A percentile compares a stretch with the other conserved stretches of the same genome.
phyloP scores from a whole-genome alignment of 75 land plant species.

The Gnetum montanum region DNA sequence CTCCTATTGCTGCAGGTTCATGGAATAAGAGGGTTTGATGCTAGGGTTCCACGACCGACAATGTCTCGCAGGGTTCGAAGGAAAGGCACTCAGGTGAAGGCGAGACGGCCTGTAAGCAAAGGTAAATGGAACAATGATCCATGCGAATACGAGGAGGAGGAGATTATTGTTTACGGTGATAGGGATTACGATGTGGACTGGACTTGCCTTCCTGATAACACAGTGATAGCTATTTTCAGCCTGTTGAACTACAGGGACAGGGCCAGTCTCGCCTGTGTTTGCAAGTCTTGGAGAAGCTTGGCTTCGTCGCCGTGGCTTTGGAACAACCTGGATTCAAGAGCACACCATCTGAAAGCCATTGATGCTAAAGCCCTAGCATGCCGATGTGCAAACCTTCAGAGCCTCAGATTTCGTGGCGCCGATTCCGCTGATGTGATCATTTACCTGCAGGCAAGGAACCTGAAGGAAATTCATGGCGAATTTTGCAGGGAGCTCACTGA shows the following conservation, averaged over 20 bases:
- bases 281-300: constrained; percentile 62
- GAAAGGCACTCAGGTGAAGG: too few species aligned
- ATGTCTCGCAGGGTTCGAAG: too few species aligned
- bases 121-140: too few species aligned
- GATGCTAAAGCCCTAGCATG: constrained; percentile 48
- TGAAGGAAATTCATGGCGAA: constrained; percentile 71
- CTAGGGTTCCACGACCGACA: too few species aligned
- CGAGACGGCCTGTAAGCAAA: too few species aligned
- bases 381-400: constrained; percentile 54
- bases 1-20: too few species aligned
- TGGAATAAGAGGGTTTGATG: too few species aligned
- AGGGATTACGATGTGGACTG: constrained; percentile 76
- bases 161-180: too few species aligned
- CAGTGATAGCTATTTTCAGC: constrained; percentile 67
- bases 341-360: constrained; percentile 50
- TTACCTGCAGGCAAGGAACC: constrained; percentile 42
- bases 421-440: constrained; percentile 54
- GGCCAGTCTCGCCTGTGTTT: constrained; percentile 84
- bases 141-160: too few species aligned
- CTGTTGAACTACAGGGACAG: constrained; percentile 82
- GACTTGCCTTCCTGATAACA: constrained; percentile 86
- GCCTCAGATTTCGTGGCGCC: constrained; percentile 75
- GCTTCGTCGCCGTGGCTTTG: constrained; percentile 63
- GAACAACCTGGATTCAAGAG: constrained; percentile 72
- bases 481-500: constrained; percentile 75